Conservation (phyloP, 306 rosid genomes). For the Pterocarpus santalinus region DNA sequence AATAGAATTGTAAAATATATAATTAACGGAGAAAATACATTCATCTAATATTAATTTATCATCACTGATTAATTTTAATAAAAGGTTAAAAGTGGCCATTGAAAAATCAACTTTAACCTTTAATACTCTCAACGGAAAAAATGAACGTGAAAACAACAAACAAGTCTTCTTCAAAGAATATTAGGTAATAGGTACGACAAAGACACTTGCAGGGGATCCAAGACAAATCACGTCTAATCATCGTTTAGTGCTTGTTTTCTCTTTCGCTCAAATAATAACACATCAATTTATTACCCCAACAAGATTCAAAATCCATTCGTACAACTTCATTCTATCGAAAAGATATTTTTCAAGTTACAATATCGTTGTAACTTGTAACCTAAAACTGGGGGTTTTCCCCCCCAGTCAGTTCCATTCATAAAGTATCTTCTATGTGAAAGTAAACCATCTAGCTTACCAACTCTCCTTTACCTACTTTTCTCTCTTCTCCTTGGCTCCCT, state of each 20-base stretch:
- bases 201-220: not conserved
- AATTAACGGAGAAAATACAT: no score
- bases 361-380: not conserved
- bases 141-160: no score
- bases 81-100: no score
- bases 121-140: no score
- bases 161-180: not conserved
- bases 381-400: not conserved
- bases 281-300: constrained; percentile 16
- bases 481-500: not conserved
- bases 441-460: not conserved
- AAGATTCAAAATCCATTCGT: not conserved
- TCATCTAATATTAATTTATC: no score
- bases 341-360: not conserved
- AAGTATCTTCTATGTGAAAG: not conserved
- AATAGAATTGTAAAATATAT: no score
- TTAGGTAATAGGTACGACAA: not conserved
- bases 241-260: constrained; percentile 31
- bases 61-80: no score
- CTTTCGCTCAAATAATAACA: not conserved
- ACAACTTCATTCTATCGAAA: not conserved
- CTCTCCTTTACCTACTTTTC: not conserved
- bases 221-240: constrained; percentile 16
- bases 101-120: no score
- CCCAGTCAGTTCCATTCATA: not conserved